Evolutionary conservation across 2,329 filamentous ascomycete genomes (phyloP).

Genomic region (Penicillium sp.): DNA sequence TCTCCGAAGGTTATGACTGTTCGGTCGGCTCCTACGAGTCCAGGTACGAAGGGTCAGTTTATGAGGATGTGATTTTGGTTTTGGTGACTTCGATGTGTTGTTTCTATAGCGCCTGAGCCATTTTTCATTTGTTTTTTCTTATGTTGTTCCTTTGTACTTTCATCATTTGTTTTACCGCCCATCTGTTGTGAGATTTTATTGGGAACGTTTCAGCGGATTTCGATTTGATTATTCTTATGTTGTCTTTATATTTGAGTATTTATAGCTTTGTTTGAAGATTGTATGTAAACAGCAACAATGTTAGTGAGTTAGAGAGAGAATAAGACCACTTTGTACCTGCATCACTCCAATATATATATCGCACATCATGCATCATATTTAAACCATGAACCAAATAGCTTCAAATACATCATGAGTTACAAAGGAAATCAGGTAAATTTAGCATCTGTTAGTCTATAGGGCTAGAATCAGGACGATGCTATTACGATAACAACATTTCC

Average conservation of each 20-base stretch:
- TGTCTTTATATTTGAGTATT: background rate
- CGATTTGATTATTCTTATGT: background rate
- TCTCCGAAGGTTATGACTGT: slow-evolving; percentile 14
- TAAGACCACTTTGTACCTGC: background rate
- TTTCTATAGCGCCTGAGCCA: background rate
- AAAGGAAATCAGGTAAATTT: too few species aligned
- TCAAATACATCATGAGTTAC: background rate
- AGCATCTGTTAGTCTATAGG: too few species aligned
- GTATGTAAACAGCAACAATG: slow-evolving; percentile 1
- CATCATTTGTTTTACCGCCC: background rate
- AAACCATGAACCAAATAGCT: too few species aligned
- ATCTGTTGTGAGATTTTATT: background rate
- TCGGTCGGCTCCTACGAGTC: slow-evolving; percentile 24
- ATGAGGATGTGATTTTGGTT: slow-evolving; percentile 5
- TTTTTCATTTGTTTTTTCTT: background rate
- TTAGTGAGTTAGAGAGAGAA: background rate
- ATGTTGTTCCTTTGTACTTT: background rate
- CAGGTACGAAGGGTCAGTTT: slow-evolving; percentile 14
- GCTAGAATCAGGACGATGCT: too few species aligned
- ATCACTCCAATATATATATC: background rate
- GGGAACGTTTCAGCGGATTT: slow-evolving; percentile 1
- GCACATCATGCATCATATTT: too few species aligned
- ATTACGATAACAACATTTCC: too few species aligned
- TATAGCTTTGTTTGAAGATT: slow-evolving; percentile 3
- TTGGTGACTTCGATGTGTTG: background rate